Conservation (phyloP, 2,329 filamentous ascomycete species). For the Coniochaeta hoffmannii region DNA sequence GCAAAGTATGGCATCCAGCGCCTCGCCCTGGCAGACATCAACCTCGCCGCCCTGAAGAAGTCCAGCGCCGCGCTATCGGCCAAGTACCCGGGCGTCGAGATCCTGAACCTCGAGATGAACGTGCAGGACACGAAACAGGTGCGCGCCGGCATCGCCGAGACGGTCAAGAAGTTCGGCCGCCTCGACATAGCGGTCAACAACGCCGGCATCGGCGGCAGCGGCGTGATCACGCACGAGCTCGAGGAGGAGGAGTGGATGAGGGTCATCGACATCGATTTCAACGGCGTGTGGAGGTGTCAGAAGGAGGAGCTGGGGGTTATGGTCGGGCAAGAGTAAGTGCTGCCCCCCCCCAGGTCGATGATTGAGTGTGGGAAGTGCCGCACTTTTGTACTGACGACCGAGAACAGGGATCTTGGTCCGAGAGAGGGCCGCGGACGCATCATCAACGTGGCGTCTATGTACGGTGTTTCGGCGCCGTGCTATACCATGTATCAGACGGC, state of each 20-base stretch:
- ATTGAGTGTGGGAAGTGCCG: not conserved
- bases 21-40: conserved; percentile 39
- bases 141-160: conserved; percentile 30
- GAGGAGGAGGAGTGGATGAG: conserved; percentile 39
- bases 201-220: conserved; percentile 39
- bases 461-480: conserved; percentile 35
- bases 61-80: conserved; percentile 25
- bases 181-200: conserved; percentile 50
- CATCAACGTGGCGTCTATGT: conserved; percentile 47
- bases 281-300: conserved; percentile 51
- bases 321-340: conserved; percentile 37
- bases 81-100: conserved; percentile 28
- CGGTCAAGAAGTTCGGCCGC: conserved; percentile 38
- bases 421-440: conserved; percentile 40
- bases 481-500: conserved; percentile 30
- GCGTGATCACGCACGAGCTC: conserved; percentile 35
- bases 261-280: conserved; percentile 44
- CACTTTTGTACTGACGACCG: not conserved
- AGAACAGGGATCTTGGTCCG: conserved; percentile 24
- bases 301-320: conserved; percentile 43
- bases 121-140: conserved; percentile 36
- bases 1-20: conserved; percentile 37
- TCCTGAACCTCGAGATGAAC: conserved; percentile 30
- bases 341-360: not conserved
- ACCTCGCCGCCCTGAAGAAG: conserved; percentile 21